Evolutionary conservation across 257 asterid genomes (phyloP), one percentile per base, ranked within the genome.

Genomic region (Fraxinus americana): DNA sequence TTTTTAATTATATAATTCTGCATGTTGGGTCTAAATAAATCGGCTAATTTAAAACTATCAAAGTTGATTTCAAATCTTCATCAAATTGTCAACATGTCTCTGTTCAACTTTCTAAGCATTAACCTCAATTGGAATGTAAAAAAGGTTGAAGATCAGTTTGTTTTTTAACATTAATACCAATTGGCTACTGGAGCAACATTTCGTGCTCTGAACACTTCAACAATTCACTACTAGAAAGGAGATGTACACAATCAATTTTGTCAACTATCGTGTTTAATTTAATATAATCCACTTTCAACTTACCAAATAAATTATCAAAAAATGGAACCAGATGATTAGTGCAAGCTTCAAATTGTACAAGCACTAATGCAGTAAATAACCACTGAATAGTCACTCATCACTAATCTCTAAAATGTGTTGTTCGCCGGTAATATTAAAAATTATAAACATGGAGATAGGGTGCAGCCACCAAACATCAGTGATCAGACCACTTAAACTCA

Each of bases 391-490:
- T 52, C 43, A 71, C 39, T 23, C 0, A 0, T 1, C 34, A 73
- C 78, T 75, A 63, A 75, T 67, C 48, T 66, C 66, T 59, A 1
- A 63, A 65, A 29, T 41, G 41, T 70, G 2, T 34, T 70, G 39
- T 9, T 32, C 39, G 19, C 16, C 65, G 32, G 67, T 39, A 75
- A 35, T 34, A 41, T 19, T 71, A 71, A 75, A 57, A 63, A 11
- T 63, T 63, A 7, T 21, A 1, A 21, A 25, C 68, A 12, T 2
- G 3, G 14, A 3, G 66, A 17, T 6, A 57, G 32, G 30, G 13
- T 50, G 74, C 74, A 67, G 82, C 85, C 83, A 80, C 86, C 90
- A 45, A 71, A 59, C 81, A 23, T 21, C 27, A 57, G 66, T 61
- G 34, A 81, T 75, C 77, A 63, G 21, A 75, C 78, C 83, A 78